These are phyloP conservation scores for Verticillium alfalfae DNA, from an alignment of 2,329 filamentous ascomycete genomes.

Conservation along the genomic window DNA sequence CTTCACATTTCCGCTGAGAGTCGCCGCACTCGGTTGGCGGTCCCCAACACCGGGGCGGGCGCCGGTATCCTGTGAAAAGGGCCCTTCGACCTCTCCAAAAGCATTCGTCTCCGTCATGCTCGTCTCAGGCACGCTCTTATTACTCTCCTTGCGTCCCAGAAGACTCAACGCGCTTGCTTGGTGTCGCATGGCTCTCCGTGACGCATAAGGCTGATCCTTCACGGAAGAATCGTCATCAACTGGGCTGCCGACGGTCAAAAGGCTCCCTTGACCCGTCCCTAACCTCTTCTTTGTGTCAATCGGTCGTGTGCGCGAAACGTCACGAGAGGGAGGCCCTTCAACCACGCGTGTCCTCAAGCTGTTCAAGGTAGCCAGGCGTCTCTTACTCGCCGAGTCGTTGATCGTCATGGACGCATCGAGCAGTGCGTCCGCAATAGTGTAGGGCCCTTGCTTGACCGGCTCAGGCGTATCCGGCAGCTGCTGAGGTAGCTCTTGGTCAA, in stretches of 20 bases:
- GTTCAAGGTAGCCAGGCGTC: conserved; percentile 46
- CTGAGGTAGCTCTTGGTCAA: conserved; percentile 67
- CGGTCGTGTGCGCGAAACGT: conserved; percentile 23
- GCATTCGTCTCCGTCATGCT: conserved; percentile 54
- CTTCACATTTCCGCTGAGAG: conserved; percentile 7
- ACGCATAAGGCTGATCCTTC: conserved; percentile 34
- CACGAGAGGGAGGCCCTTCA: conserved; percentile 17
- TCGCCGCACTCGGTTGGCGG: conserved; percentile 15
- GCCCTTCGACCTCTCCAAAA: conserved; percentile 55
- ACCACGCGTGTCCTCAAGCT: conserved; percentile 17
- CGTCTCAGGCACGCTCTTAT: conserved; percentile 53
- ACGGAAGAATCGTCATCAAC: conserved; percentile 27
- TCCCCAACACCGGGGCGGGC: conserved; percentile 25
- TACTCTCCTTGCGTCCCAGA: conserved; percentile 53
- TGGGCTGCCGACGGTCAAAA: conserved; percentile 14
- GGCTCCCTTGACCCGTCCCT: conserved; percentile 21
- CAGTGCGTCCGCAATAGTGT: conserved; percentile 85
- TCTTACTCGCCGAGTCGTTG: conserved; percentile 57
- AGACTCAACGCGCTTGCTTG: conserved; percentile 56
- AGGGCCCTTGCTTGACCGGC: conserved; percentile 40
- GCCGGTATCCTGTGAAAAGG: conserved; percentile 35
- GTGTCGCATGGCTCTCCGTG: conserved; percentile 44
- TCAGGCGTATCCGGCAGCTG: conserved; percentile 25
- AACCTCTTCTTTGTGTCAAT: conserved; percentile 29
- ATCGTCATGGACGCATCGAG: conserved; percentile 88